These are phyloP conservation scores for Coccomyxa subellipsoidea DNA, from an alignment of 163 green algal species.

Conservation along the genomic window DNA sequence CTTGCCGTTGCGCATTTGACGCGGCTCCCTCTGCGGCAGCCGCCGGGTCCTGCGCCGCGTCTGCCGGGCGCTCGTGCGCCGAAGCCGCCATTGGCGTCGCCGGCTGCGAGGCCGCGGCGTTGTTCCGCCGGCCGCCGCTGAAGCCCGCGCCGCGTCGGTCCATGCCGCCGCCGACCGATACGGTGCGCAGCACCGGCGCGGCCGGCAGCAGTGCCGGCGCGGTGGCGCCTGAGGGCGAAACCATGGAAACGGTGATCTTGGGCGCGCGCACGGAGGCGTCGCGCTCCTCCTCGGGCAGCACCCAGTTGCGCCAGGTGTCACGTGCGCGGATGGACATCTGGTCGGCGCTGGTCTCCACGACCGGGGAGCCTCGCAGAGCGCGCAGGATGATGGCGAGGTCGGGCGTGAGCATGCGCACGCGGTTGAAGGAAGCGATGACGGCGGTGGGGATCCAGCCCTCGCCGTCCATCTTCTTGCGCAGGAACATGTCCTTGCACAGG, in stretches of 20 bases:
- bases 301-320: constrained; percentile 71
- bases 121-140: not conserved
- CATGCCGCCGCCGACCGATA: not conserved
- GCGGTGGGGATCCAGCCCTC: constrained; percentile 85
- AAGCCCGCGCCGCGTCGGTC: not conserved
- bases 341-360: constrained; percentile 70
- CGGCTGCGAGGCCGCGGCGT: not conserved
- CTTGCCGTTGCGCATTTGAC: not conserved
- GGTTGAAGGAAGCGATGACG: constrained; percentile 86
- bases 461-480: constrained; percentile 89
- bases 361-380: constrained; percentile 49
- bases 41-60: not conserved
- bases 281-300: constrained; percentile 65
- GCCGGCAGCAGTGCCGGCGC: not conserved
- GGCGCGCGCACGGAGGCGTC: constrained; percentile 30
- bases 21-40: constrained; percentile 8
- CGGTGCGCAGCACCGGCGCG: not conserved
- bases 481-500: constrained; percentile 88
- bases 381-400: constrained; percentile 75
- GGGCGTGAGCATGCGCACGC: constrained; percentile 82
- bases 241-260: constrained; percentile 12
- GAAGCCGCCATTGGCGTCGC: not conserved
- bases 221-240: not conserved
- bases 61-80: not conserved
- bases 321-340: constrained; percentile 56